Base-by-base conservation (phyloP, 805 yeast genomes). In the Torulaspora indica region DNA sequence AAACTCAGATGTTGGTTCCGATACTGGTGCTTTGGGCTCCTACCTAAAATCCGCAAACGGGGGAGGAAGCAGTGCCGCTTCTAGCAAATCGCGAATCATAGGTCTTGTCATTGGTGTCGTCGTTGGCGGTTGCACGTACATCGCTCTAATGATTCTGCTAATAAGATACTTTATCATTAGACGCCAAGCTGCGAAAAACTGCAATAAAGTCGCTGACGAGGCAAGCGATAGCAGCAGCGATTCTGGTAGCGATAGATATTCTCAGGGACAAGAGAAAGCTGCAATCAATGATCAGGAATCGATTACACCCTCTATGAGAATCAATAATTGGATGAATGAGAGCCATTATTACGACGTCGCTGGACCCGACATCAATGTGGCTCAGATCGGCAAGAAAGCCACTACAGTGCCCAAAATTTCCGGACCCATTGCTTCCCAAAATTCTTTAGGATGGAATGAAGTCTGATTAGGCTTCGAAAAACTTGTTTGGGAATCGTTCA, bases 21-120 rank as follows among this genome's bases (percentile, higher is more conserved):
- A 28, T 8, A 39, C 45, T 38, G 47, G 60, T 50, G 49, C 58
- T 47, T 24, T 42, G 17, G 44, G 36, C 15, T 35, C 42, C 6
- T 36, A 30, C 27, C 55, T 67, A 5, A 61, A 59, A 58, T 65
- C 66, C 18, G 10, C 41, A 15, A 49, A 17, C 38, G 35, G 35
- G 1, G 20, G 45, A 17, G 38, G 52, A 6, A 36, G 46, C 14
- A 28, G 46, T 4, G 40, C 63, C 5, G 52, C 64, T 4, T 57
- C 62, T 30, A 61, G 66, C 45, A 68, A 67, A 47, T 67, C 69
- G 36, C 74, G 74, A 49, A 74, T 86, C 18, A 82, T 85, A 20
- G 96, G 95, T 29, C 77, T 89, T 42, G 81, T 91, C 10, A 74
- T 87, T 32, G 96, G 97, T 37, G 80, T 95, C 5, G 80, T 86